Evolutionary conservation across 257 asterid species (phyloP).

Genomic region (Capsicum rhomboideum): DNA sequence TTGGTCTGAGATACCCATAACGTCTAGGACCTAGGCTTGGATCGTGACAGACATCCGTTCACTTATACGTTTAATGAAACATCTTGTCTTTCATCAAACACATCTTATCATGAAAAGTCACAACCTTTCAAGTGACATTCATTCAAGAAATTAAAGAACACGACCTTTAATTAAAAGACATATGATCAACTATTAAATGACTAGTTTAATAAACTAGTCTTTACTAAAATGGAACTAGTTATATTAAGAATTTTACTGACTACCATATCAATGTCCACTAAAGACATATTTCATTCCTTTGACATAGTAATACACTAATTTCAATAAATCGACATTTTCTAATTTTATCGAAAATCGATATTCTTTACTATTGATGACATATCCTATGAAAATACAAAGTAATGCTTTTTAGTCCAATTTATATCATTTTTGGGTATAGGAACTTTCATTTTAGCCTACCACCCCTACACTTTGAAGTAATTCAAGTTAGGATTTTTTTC

Average conservation of each 20-base stretch:
- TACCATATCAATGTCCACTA: background rate
- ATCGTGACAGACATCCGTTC: background rate
- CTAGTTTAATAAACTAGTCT: background rate
- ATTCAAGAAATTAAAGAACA: background rate
- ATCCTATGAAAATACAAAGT: too few relatives aligned
- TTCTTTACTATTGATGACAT: too few relatives aligned
- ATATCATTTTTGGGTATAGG: too few relatives aligned
- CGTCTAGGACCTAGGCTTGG: too few relatives aligned
- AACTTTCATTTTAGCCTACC: too few relatives aligned
- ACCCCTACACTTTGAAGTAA: too few relatives aligned
- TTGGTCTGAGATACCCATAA: too few relatives aligned
- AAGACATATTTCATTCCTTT: background rate
- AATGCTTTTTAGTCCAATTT: too few relatives aligned
- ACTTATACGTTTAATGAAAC: background rate
- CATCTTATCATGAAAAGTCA: background rate
- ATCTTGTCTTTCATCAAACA: background rate
- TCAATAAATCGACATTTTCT: too few relatives aligned
- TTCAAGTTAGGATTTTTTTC: too few relatives aligned
- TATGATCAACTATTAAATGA: background rate
- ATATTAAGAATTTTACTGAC: background rate
- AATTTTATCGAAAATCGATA: too few relatives aligned
- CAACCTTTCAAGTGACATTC: background rate
- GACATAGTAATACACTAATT: too few relatives aligned
- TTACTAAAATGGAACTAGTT: background rate
- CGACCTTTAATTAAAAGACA: background rate